Conservation (phyloP, 768 basidiomycete species). For the Suillus spraguei region DNA sequence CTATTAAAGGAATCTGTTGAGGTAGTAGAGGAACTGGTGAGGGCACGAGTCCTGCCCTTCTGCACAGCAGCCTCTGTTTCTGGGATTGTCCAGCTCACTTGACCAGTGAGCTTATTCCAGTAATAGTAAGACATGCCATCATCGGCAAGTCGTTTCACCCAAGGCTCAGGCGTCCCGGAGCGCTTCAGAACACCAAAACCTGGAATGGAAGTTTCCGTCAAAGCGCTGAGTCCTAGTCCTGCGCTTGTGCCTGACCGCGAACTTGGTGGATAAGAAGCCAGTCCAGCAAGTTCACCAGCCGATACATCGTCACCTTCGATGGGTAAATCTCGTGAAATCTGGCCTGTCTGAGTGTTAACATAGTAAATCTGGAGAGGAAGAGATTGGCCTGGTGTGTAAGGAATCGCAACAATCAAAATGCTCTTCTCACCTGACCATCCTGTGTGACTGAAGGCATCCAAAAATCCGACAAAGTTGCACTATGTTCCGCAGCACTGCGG, state of each 20-base stretch:
- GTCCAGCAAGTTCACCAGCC: slow-evolving; percentile 62
- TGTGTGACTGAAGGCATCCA: slow-evolving; percentile 89
- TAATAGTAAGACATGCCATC: slow-evolving; percentile 84
- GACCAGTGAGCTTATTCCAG: slow-evolving; percentile 68
- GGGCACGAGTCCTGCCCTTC: slow-evolving; percentile 35
- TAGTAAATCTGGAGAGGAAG: slow-evolving; percentile 84
- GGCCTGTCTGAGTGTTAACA: slow-evolving; percentile 86
- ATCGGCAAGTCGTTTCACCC: slow-evolving; percentile 78
- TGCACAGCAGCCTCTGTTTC: slow-evolving; percentile 36
- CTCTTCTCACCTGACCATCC: slow-evolving; percentile 73
- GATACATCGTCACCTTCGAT: slow-evolving; percentile 66
- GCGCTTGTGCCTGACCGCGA: slow-evolving; percentile 58
- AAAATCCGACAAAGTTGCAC: slow-evolving; percentile 60
- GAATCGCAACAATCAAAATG: slow-evolving; percentile 4
- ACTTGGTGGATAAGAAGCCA: slow-evolving; percentile 54
- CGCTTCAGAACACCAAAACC: slow-evolving; percentile 65
- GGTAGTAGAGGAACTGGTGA: slow-evolving; percentile 36
- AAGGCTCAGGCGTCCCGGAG: slow-evolving; percentile 75
- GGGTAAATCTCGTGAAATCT: slow-evolving; percentile 84
- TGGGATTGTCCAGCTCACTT: slow-evolving; percentile 71
- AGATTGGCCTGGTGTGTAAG: background rate
- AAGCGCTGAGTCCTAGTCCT: slow-evolving; percentile 47
- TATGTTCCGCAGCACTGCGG: slow-evolving; percentile 28
- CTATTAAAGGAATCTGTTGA: slow-evolving; percentile 30
- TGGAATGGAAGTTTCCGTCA: slow-evolving; percentile 39